Evolutionary conservation across 352 stramenopile species (phyloP), one percentile per base, ranked within the genome.

Genomic region (Pythium biforme): DNA sequence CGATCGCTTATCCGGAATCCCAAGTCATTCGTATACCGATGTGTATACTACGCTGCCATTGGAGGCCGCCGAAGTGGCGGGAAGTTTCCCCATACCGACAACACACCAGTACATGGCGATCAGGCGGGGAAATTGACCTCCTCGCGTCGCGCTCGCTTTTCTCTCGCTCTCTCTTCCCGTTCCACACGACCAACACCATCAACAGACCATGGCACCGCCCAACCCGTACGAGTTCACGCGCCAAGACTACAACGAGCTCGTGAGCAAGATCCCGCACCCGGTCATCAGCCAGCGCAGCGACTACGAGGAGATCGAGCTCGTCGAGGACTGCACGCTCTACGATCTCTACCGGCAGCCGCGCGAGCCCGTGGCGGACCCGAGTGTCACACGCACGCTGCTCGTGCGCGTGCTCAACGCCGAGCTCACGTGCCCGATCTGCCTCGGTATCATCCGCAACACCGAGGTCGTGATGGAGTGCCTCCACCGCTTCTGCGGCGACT

Each of bases 391-490:
- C 51, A 86, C 76, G 50, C 57, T 96, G 23, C 75, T 78, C 4
- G 70, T 92, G 52, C 73, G 83, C 46, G 68, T 85, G 34, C 74
- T 97, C 0, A 90, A 93, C 54, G 77, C 86, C 23, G 83, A 96
- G 55, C 77, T 97, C 25, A 89, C 80, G 57, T 97, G 90, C 57
- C 87, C 89, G 12, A 84, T 97, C 47, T 97, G 90, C 58, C 71
- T 97, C 14, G 81, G 87, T 31, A 92, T 94, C 50, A 84, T 94
- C 60, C 77, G 78, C 55, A 77, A 89, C 51, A 92, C 89, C n/a
- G 81, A 81, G 49, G 89, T 95, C 19, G 89, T 97, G 14, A 96
- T 95, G 76, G 84, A 96, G 64, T 97, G 90, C 68, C 74, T 97
- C 48, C 90, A 97, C 67, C 83, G 90, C 40, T 97, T 97, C 67